Base-by-base conservation (phyloP, 768 basidiomycete species). In the Kwoniella botswanensis region DNA sequence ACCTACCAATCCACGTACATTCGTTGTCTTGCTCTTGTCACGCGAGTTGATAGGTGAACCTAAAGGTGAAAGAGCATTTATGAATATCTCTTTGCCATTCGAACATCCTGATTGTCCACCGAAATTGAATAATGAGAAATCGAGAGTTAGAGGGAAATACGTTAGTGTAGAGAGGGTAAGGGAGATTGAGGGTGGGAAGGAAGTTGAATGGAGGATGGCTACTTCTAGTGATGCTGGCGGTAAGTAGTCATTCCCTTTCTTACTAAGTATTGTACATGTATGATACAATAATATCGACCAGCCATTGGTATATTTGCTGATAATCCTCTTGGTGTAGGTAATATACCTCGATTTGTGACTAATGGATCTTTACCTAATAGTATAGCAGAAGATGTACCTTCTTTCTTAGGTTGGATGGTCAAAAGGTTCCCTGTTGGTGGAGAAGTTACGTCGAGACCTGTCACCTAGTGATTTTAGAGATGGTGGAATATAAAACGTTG, bases 341-440 rank as follows among this genome's bases (percentile, higher is more conserved):
- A 73, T 59, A 79, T 84, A 22, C 84, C 83, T 2, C 74, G 72
- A n/a, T 75, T 77, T 55, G 62, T 84, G 21, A 82, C 79, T 46
- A 82, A 83, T 43, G 50, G 70, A 12, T 79, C 76, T 7, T 67
- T 82, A 57, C 82, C 84, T 0, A 61, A 52, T 18, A 80, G 76
- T 46, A 78, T 84, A n/a, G 67, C 80, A 1, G 82, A 81, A 67
- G 80, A 84, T 68, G 82, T 84, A 1, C 84, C 83, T 1, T 73
- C 73, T 18, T 83, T 83, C 71, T 41, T 84, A n/a, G 57, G 71
- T n/a, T 81, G 78, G 79, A 71, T 79, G 74, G 71, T 57, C 10
- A 67, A 70, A 17, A 70, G 72, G 4, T 78, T 76, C 71, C 74
- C 74, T 7, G 61, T 67, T 21, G 70, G 65, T 18, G 61, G 66